A percentile compares a stretch with the other conserved stretches of the same genome.
Evolutionary conservation across 371 early-diverging fungal genomes (phyloP).

Genomic region (Mortierella sp.): DNA sequence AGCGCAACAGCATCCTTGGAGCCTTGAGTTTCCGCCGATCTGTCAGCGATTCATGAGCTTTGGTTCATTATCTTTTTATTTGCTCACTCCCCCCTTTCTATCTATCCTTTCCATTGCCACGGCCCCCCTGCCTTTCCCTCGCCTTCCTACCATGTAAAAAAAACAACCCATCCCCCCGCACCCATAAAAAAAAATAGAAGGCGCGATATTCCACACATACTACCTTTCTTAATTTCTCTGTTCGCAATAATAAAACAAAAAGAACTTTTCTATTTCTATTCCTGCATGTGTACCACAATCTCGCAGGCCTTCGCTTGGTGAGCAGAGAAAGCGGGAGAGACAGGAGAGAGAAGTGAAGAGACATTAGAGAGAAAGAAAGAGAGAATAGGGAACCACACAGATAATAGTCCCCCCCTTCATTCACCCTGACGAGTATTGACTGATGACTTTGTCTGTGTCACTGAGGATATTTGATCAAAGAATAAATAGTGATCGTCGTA

Average conservation of each 20-base stretch:
- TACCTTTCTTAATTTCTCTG: neutral
- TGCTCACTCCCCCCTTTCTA: neutral
- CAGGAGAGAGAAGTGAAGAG: no score
- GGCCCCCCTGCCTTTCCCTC: neutral
- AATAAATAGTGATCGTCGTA: no score
- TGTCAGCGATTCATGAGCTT: conserved; percentile 16
- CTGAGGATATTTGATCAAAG: no score
- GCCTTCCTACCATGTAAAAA: conserved; percentile 15
- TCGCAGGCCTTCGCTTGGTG: no score
- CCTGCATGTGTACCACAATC: conserved; percentile 14
- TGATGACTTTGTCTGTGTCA: no score
- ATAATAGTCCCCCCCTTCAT: no score
- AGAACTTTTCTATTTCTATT: neutral
- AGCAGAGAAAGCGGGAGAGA: no score
- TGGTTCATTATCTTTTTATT: neutral
- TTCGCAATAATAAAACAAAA: conserved; percentile 1
- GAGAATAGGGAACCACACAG: no score
- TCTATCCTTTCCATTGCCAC: neutral
- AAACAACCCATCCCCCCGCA: neutral
- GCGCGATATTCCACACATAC: neutral
- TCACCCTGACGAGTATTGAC: no score
- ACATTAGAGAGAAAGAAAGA: no score
- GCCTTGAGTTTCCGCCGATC: conserved; percentile 50
- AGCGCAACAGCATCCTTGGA: conserved; percentile 46
- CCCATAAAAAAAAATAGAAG: conserved; percentile 5